Percentiles rank a stretch among this genome's conserved stretches.
Evolutionary conservation across 2,329 filamentous ascomycete species (phyloP).

Genomic region (Metarhizium rileyi): DNA sequence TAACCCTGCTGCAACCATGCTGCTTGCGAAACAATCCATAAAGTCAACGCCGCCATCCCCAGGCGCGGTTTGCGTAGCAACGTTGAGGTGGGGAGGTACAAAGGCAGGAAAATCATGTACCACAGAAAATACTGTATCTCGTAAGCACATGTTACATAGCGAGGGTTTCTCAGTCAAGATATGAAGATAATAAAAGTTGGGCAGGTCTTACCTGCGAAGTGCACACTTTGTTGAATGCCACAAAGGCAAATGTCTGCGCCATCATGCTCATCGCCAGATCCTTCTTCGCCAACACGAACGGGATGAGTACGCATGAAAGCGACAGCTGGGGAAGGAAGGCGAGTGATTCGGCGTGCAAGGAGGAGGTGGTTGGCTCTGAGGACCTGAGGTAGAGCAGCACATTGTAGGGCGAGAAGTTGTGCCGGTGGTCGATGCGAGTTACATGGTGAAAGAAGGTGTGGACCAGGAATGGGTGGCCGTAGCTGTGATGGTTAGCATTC

Average conservation of each 20-base stretch:
- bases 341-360: conserved; percentile 57
- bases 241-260: conserved; percentile 93
- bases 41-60: conserved; percentile 53
- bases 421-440: conserved; percentile 85
- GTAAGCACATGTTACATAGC: not conserved
- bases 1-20: conserved; percentile 70
- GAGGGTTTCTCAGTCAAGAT: not conserved
- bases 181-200: no score
- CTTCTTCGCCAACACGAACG: conserved; percentile 66
- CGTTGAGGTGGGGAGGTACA: conserved; percentile 76
- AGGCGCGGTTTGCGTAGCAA: conserved; percentile 50
- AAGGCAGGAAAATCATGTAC: conserved; percentile 89
- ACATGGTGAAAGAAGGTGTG: conserved; percentile 94
- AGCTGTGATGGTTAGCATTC: conserved; percentile 35
- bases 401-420: conserved; percentile 98
- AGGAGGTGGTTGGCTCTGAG: conserved; percentile 36
- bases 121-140: conserved; percentile 82
- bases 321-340: conserved; percentile 85
- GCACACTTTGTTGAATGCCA: conserved; percentile 97
- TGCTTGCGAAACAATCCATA: conserved; percentile 72
- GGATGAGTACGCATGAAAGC: conserved; percentile 68
- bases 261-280: conserved; percentile 79
- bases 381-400: conserved; percentile 81
- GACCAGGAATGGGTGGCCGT: conserved; percentile 70
- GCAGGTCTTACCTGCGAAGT: conserved; percentile 68